Percentiles rank a stretch among this genome's conserved stretches.
These are phyloP conservation scores for Elongisporangium senticosum DNA, from an alignment of 352 stramenopile genomes.

Conservation along the genomic window DNA sequence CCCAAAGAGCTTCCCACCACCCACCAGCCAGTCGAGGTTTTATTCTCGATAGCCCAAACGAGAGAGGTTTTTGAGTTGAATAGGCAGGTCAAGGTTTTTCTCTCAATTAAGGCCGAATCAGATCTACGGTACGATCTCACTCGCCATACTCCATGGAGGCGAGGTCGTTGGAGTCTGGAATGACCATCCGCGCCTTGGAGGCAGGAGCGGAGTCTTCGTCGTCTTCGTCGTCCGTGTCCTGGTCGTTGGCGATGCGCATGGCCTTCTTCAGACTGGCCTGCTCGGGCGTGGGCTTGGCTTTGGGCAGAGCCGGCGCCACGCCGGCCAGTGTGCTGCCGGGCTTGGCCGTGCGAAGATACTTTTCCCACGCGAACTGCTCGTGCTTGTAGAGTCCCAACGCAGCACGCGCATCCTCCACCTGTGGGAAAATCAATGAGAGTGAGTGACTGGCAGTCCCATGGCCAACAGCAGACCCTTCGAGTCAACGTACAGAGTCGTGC, in stretches of 20 bases:
- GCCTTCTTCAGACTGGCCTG: constrained; percentile 17
- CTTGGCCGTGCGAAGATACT: constrained; percentile 72
- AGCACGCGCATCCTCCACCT: constrained; percentile 77
- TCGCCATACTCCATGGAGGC: constrained; percentile 75
- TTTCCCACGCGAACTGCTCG: constrained; percentile 83
- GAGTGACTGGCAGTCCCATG: background rate
- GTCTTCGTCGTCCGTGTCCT: constrained; percentile 32
- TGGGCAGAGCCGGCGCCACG: constrained; percentile 38
- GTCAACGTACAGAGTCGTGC: constrained; percentile 72
- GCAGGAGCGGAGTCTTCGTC: constrained; percentile 12
- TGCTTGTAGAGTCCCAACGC: constrained; percentile 75
- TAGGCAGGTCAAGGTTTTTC: constrained; percentile 11
- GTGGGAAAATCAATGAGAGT: background rate
- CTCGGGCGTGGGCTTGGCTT: constrained; percentile 11
- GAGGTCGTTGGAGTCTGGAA: constrained; percentile 60
- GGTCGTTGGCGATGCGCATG: constrained; percentile 17
- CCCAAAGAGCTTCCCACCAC: background rate
- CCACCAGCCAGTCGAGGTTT: background rate
- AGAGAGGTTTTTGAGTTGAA: background rate
- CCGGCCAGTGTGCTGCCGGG: constrained; percentile 39
- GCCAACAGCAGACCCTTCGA: background rate
- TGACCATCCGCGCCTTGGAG: constrained; percentile 17
- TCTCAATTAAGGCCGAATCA: constrained; percentile 1
- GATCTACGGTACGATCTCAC: constrained; percentile 15
- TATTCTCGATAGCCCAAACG: too few relatives aligned